Evolutionary conservation across 139 green algal species (phyloP), one percentile per base, ranked within the genome.

Genomic region (Marvania coccoides): DNA sequence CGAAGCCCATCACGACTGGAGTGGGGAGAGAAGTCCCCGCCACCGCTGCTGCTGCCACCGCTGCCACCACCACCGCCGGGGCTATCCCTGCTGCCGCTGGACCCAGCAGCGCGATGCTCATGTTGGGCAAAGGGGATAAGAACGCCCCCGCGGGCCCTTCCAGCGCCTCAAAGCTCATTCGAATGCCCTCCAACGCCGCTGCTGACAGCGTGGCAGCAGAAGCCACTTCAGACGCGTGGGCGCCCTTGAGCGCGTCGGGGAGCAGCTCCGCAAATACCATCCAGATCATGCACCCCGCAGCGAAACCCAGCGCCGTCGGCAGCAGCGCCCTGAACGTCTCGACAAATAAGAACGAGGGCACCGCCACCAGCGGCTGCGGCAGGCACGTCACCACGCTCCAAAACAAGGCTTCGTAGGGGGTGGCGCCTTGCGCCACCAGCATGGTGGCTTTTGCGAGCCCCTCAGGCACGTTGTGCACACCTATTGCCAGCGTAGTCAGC

Each of bases 231-330:
- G 47, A 35, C 5, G 26, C 9, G 26, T 57, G 8, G 1, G 63
- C 64, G 19, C 79, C 80, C 47, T 88, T 84, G 53, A 97, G 71
- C 5, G 92, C 87, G 38, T 98, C 93, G 1, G 94, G 94, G 38
- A 98, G 77, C 30, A 99, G 79, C 81, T 98, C 94, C 1, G 89
- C 92, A 62, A 96, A 92, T 39, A 96, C 91, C 36, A 99, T 95
- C 91, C 91, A 99, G 10, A 97, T 77, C 94, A 99, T 99, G 86
- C 94, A 97, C 28, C 94, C 94, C 2, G 93, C 94, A 1, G 94
- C 93, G 80, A 99, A 98, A 47, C 94, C 94, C 57, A 98, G 70
- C 6, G 85, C 91, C 23, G 96, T 45, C 0, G 94, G 94, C 61
- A 99, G 83, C 60, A 97, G 70, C 3, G 61, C 58, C 54, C 26